These are phyloP conservation scores for Ustilago nuda DNA, from an alignment of 1,284 basidiomycete genomes.

Conservation along the genomic window DNA sequence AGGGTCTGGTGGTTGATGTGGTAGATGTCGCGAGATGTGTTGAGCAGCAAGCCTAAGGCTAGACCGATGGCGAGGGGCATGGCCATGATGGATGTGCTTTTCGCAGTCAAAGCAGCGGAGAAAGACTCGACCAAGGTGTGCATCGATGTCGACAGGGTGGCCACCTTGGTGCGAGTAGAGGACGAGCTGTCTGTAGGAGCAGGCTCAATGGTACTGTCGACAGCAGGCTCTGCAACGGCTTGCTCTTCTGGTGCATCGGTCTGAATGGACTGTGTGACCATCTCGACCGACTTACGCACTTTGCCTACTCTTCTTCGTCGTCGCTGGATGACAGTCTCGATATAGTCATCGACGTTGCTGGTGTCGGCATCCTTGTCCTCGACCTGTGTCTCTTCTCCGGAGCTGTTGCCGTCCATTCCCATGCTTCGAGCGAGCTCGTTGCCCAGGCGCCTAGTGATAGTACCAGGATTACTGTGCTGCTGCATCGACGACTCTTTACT, in stretches of 20 bases:
- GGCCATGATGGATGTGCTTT: constrained; percentile 17
- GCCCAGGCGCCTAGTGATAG: constrained; percentile 31
- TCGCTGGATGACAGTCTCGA: constrained; percentile 51
- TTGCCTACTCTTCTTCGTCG: constrained; percentile 44
- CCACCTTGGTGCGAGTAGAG: neutral
- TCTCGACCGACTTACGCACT: constrained; percentile 39
- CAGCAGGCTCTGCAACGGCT: constrained; percentile 6
- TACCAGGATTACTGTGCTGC: constrained; percentile 34
- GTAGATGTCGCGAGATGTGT: constrained; percentile 52
- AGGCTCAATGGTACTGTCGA: neutral
- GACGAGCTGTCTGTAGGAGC: neutral
- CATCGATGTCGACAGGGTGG: neutral
- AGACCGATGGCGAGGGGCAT: constrained; percentile 30
- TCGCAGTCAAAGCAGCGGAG: constrained; percentile 10
- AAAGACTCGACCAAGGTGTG: neutral
- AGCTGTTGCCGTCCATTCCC: constrained; percentile 30
- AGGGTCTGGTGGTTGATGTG: constrained; percentile 37
- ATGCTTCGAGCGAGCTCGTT: constrained; percentile 49
- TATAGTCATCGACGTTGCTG: constrained; percentile 47
- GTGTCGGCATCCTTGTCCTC: constrained; percentile 44
- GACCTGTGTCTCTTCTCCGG: constrained; percentile 43
- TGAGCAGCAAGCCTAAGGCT: constrained; percentile 26
- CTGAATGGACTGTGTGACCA: constrained; percentile 41
- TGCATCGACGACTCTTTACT: constrained; percentile 67
- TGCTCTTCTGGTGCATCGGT: constrained; percentile 16